Evolutionary conservation across 345 rosid genomes (phyloP).

Genomic region (Hypericum perforatum): DNA sequence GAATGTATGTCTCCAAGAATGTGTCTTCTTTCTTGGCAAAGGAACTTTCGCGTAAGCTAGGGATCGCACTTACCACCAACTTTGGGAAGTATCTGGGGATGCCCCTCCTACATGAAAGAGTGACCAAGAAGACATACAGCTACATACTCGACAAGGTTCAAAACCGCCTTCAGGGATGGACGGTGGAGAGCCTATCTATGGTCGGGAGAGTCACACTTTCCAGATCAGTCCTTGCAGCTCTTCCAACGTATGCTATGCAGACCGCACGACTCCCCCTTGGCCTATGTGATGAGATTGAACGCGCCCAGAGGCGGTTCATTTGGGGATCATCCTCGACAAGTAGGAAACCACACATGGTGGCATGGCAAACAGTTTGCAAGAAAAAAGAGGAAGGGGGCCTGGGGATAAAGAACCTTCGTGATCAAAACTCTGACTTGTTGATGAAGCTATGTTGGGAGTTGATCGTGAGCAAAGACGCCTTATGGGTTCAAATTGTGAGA

Average conservation of each 20-base stretch:
- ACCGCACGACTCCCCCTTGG: neutral
- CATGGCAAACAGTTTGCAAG: neutral
- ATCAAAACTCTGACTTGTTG: neutral
- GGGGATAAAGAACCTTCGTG: neutral
- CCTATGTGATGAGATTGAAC: neutral
- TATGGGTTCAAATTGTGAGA: no score
- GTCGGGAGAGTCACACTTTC: neutral
- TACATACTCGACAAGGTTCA: neutral
- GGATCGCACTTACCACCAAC: neutral
- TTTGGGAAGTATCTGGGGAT: neutral
- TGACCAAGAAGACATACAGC: neutral
- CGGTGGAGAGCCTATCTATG: neutral
- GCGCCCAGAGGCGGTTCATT: neutral
- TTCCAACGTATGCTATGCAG: neutral
- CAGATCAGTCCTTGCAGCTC: neutral
- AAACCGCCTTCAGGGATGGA: neutral
- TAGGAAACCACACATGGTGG: neutral
- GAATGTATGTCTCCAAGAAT: neutral
- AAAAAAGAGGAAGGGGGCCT: neutral
- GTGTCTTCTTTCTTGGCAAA: neutral
- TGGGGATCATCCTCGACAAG: no score
- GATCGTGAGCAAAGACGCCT: no score
- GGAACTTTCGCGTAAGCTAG: neutral
- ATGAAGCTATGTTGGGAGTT: neutral
- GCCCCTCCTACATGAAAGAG: neutral